A percentile compares a stretch with the other conserved stretches of the same genome.
phyloP scores from a whole-genome alignment of 768 basidiomycete genomes.

The Russula foetens region DNA sequence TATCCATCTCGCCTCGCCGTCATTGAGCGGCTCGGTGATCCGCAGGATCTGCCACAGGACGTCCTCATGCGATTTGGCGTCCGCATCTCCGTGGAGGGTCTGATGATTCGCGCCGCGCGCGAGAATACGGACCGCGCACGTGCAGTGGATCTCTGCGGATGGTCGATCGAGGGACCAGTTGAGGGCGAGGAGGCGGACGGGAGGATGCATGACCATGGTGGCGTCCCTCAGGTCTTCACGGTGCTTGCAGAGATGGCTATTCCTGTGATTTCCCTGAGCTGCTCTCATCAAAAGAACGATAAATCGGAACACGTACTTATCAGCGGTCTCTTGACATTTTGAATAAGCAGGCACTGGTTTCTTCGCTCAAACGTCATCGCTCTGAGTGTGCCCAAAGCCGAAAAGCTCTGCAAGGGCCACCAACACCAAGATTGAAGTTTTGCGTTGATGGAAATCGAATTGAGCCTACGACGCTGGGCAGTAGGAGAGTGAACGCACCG shows the following conservation, averaged over 20 bases:
- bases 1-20: conserved; percentile 60
- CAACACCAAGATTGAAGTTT: conserved; percentile 48
- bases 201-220: conserved; percentile 29
- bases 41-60: conserved; percentile 78
- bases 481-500: conserved; percentile 44
- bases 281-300: too few relatives aligned
- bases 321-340: conserved; percentile 66
- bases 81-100: conserved; percentile 53
- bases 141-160: conserved; percentile 54
- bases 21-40: conserved; percentile 50
- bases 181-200: conserved; percentile 71
- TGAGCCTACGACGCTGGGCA: neutral
- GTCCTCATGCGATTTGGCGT: conserved; percentile 56
- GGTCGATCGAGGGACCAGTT: conserved; percentile 62
- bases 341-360: conserved; percentile 48
- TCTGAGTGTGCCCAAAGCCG: conserved; percentile 86
- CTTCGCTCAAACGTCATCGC: conserved; percentile 63
- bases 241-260: conserved; percentile 45
- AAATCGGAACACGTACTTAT: conserved; percentile 36
- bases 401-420: conserved; percentile 76
- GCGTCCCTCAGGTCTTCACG: conserved; percentile 48
- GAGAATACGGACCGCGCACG: conserved; percentile 70
- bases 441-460: neutral
- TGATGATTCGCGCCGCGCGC: conserved; percentile 82
- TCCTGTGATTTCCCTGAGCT: conserved; percentile 33